Base-by-base conservation (phyloP, 371 early-diverging fungal genomes). In the Funneliformis caledonium region DNA sequence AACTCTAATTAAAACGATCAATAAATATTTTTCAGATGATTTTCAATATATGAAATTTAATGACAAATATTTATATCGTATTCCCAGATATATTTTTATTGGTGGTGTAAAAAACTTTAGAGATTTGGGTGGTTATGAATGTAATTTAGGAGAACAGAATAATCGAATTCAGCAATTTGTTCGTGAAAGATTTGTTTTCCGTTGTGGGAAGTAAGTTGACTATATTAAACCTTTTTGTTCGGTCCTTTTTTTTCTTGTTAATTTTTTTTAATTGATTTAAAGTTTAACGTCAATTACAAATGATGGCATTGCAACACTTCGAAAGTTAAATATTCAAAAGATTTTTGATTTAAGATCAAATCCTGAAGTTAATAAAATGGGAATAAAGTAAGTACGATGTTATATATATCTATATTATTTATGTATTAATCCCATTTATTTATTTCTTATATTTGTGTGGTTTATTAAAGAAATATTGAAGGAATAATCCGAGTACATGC, bases 61-160 rank as follows among this genome's bases (percentile, higher is more conserved):
- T 26, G 43, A 42, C 3, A 59, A 42, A 56, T 26, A 60, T 37
- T 61, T 31, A 61, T 60, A 37, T 64, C 7, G 26, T 19, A 67
- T 78, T 31, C 48, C 78, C 0, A 22, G 78, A 64, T 47, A 65
- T 85, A 87, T 88, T 59, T 83, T 88, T 82, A 85, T 91, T 6
- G 88, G 87, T n/a, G 91, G 91, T 7, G 90, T 91, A 47, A 86
- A 86, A 67, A 91, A 91, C 74, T 89, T 91, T 79, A 86, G 91
- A 79, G 90, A 89, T 78, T 82, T 89, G 37, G 91, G 91, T 50
- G 90, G 88, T 7, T 88, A 85, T 86, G 82, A 85, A 45, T 33
- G 86, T 10, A 83, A 82, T 26, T 26, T 22, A 26, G 33, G 33
- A 26, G 19, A 12, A 10, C 22, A 26, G 3, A 26, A 31, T 16